These are phyloP conservation scores for Termitomyces sp. DNA, from an alignment of 768 basidiomycete genomes.

Conservation along the genomic window DNA sequence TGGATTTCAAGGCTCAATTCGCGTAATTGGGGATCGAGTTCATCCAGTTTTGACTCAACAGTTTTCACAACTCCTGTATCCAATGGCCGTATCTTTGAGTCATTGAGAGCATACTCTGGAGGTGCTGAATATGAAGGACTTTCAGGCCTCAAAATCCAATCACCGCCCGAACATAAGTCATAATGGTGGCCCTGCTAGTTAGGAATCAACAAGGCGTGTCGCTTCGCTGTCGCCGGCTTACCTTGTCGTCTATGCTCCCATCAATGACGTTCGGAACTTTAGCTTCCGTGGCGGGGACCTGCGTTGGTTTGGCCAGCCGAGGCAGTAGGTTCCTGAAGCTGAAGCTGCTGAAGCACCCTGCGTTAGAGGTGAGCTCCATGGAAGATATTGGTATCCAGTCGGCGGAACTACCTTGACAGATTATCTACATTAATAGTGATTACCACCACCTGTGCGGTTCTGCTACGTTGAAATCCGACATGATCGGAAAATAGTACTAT, in stretches of 20 bases:
- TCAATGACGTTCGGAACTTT: not conserved
- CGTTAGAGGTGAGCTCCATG: not conserved
- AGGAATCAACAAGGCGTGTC: not conserved
- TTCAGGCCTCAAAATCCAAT: slow-evolving; percentile 23
- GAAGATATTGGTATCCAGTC: not conserved
- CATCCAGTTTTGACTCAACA: slow-evolving; percentile 50
- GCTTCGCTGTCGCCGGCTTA: not conserved
- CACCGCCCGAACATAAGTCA: slow-evolving; percentile 12
- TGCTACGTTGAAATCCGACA: not conserved
- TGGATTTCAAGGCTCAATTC: slow-evolving; percentile 68
- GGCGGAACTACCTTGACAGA: not conserved
- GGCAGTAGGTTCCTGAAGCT: slow-evolving; percentile 4
- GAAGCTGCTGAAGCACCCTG: slow-evolving; percentile 13
- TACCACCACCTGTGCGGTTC: not conserved
- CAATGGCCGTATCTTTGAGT: slow-evolving; percentile 11
- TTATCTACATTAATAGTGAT: not conserved
- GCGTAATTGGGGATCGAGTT: slow-evolving; percentile 48
- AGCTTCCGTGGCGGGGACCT: not conserved
- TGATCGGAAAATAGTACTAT: too few relatives aligned
- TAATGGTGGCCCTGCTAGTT: not conserved
- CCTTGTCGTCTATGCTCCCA: slow-evolving; percentile 1
- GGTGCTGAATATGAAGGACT: slow-evolving; percentile 34
- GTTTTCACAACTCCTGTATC: slow-evolving; percentile 39
- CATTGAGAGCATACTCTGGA: not conserved
- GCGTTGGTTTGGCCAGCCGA: not conserved